These are phyloP conservation scores for Ophiostoma montium DNA, from an alignment of 2,329 filamentous ascomycete species.

Conservation along the genomic window DNA sequence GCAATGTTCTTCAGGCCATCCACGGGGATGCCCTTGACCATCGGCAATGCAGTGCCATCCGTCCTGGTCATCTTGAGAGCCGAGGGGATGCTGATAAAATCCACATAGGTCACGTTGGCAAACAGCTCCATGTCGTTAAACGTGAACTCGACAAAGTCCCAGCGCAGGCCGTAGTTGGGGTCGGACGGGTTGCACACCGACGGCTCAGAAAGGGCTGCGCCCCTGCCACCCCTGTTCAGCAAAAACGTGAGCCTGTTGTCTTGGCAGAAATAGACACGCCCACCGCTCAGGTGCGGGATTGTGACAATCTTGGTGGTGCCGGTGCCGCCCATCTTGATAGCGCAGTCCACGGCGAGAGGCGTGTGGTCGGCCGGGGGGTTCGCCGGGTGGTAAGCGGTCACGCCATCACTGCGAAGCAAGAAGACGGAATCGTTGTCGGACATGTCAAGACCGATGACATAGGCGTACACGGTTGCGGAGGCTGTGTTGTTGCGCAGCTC, in stretches of 20 bases:
- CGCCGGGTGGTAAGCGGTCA: conserved; percentile 48
- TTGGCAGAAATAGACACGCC: conserved; percentile 57
- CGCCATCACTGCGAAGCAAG: conserved; percentile 51
- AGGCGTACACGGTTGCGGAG: conserved; percentile 48
- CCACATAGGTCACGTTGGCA: conserved; percentile 60
- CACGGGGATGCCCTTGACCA: conserved; percentile 33
- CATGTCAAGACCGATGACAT: conserved; percentile 54
- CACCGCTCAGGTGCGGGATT: conserved; percentile 57
- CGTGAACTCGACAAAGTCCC: conserved; percentile 58
- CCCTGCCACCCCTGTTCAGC: conserved; percentile 44
- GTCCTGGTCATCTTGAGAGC: conserved; percentile 37
- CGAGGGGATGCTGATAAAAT: conserved; percentile 57
- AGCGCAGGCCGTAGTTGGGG: conserved; percentile 44
- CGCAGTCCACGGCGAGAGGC: conserved; percentile 41
- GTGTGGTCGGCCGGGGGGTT: conserved; percentile 38
- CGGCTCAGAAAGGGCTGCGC: conserved; percentile 58
- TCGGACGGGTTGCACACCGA: conserved; percentile 53
- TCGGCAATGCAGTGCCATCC: conserved; percentile 26
- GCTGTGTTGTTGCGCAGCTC: conserved; percentile 51
- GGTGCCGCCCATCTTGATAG: conserved; percentile 48
- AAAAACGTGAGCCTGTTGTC: conserved; percentile 49
- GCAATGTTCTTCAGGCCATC: conserved; percentile 33
- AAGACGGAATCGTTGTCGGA: conserved; percentile 45
- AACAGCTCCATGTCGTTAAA: conserved; percentile 48
- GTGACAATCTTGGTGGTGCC: conserved; percentile 45